Conservation (phyloP, 1,139 yeast genomes). For the Kurtzmaniella quercitrusa region DNA sequence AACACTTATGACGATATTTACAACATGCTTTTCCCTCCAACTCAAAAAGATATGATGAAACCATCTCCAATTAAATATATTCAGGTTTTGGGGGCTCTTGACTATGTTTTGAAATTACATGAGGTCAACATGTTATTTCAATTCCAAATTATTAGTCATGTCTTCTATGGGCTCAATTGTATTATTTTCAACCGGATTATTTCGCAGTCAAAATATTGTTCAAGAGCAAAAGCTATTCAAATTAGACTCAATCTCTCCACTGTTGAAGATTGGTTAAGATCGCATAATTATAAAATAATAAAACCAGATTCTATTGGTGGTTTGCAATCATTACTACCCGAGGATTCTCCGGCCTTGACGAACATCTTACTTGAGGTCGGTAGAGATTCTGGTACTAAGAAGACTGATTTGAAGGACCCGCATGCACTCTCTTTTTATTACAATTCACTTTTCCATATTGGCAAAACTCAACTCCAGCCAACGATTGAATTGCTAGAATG, state of each 20-base stretch:
- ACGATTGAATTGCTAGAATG: constrained; percentile 81
- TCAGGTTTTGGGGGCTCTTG: constrained; percentile 83
- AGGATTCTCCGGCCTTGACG: constrained; percentile 23
- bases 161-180: constrained; percentile 74
- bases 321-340: constrained; percentile 24
- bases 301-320: constrained; percentile 36
- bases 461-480: constrained; percentile 67
- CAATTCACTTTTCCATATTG: constrained; percentile 53
- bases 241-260: constrained; percentile 80
- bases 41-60: constrained; percentile 55
- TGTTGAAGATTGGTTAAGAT: constrained; percentile 89
- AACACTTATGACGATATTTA: constrained; percentile 65
- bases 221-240: constrained; percentile 86
- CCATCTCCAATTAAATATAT: constrained; percentile 87
- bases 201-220: constrained; percentile 59
- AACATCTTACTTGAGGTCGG: constrained; percentile 18
- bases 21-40: constrained; percentile 69
- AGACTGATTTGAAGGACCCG: constrained; percentile 19
- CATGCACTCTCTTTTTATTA: constrained; percentile 44
- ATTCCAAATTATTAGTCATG: constrained; percentile 73
- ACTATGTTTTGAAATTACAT: constrained; percentile 80
- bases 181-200: constrained; percentile 71
- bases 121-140: constrained; percentile 72
- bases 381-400: constrained; percentile 17
- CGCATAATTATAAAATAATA: constrained; percentile 62